phyloP scores from a whole-genome alignment of 139 green algal species.

The Coccomyxa sp. region DNA sequence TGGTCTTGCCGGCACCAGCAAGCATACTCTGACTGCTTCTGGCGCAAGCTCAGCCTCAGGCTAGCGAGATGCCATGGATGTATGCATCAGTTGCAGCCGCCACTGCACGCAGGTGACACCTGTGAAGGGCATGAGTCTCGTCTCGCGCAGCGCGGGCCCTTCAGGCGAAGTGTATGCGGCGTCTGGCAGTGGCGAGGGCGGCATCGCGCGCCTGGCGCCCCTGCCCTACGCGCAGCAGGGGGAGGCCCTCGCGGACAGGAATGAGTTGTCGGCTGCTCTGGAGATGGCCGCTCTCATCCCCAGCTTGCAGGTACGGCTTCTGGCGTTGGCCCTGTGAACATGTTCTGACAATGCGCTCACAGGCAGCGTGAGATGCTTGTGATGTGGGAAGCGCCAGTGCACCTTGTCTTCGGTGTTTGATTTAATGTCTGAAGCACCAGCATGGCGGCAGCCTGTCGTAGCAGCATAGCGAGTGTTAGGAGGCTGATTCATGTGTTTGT shows the following conservation, averaged over 20 bases:
- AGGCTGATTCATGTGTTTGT: constrained; percentile 5
- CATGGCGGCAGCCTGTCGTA: too few relatives aligned
- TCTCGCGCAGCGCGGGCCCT: constrained; percentile 2
- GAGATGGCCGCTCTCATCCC: constrained; percentile 40
- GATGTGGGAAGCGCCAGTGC: neutral
- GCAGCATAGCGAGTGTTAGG: too few relatives aligned
- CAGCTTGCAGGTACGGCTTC: constrained; percentile 15
- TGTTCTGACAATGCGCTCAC: too few relatives aligned
- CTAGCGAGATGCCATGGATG: too few relatives aligned
- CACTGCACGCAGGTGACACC: constrained; percentile 43
- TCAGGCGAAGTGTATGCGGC: constrained; percentile 40
- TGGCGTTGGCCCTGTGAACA: neutral
- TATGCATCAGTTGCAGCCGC: too few relatives aligned
- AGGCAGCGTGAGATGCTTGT: neutral
- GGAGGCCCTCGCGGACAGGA: constrained; percentile 39
- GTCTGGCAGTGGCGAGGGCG: neutral
- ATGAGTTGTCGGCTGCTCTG: constrained; percentile 66
- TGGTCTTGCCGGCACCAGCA: too few relatives aligned
- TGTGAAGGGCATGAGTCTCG: constrained; percentile 11
- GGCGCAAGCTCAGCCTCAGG: too few relatives aligned
- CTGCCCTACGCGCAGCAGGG: constrained; percentile 55
- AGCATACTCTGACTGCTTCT: too few relatives aligned
- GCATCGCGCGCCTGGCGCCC: constrained; percentile 40
- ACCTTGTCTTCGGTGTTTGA: too few relatives aligned
- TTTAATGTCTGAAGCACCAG: neutral